A percentile compares a stretch with the other conserved stretches of the same genome.
phyloP scores from a whole-genome alignment of 768 basidiomycete genomes.

The Pleurotus eryngii region DNA sequence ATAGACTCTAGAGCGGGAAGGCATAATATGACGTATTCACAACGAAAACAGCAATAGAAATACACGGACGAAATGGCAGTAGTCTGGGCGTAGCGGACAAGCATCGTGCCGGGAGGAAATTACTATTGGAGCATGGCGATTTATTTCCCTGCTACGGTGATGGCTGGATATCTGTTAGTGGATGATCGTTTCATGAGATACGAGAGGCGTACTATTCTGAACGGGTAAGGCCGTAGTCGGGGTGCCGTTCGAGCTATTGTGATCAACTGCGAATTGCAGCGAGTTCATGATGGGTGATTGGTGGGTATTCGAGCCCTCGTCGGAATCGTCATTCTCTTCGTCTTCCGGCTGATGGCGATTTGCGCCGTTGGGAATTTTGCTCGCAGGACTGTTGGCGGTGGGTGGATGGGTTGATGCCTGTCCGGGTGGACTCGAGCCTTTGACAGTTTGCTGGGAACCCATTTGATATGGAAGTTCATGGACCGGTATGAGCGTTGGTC shows the following conservation, averaged over 20 bases:
- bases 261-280: neutral
- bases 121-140: too few species aligned
- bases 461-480: slow-evolving; percentile 6
- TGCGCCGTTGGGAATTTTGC: neutral
- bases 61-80: too few species aligned
- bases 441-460: slow-evolving; percentile 1
- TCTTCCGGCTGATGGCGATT: neutral
- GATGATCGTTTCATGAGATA: too few species aligned
- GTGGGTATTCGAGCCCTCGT: neutral
- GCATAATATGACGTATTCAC: too few species aligned
- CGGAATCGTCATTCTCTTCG: neutral
- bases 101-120: too few species aligned
- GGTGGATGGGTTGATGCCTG: neutral
- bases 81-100: too few species aligned
- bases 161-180: neutral
- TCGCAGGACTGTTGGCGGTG: neutral
- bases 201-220: neutral
- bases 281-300: neutral
- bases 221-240: neutral
- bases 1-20: too few species aligned
- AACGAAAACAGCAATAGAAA: too few species aligned
- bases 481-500: slow-evolving; percentile 7
- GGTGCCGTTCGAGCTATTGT: neutral
- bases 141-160: slow-evolving; percentile 1
- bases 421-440: neutral